phyloP scores from a whole-genome alignment of 768 basidiomycete species.

The Trametopsis cervina region DNA sequence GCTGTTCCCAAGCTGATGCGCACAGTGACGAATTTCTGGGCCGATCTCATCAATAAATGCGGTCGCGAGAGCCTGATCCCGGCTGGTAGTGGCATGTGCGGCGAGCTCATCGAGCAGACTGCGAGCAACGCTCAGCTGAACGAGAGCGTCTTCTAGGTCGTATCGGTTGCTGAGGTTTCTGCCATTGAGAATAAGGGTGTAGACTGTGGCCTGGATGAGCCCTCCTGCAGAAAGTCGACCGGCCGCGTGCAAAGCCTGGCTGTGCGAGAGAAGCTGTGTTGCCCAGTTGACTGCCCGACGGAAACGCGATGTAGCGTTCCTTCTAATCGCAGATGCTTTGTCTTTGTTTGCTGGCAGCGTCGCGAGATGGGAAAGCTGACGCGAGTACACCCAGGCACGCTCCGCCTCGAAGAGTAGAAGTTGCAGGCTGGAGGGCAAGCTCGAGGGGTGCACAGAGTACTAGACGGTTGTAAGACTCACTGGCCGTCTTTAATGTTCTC shows the following conservation, averaged over 20 bases:
- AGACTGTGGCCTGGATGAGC: constrained; percentile 65
- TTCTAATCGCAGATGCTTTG: constrained; percentile 51
- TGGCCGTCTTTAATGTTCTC: constrained; percentile 80
- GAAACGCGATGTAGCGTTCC: constrained; percentile 74
- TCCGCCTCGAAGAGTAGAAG: constrained; percentile 87
- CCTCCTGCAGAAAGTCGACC: constrained; percentile 48
- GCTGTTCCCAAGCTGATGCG: constrained; percentile 75
- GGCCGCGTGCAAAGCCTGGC: constrained; percentile 52
- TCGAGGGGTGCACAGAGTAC: too few species aligned
- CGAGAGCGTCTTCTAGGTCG: constrained; percentile 67
- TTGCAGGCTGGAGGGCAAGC: constrained; percentile 48
- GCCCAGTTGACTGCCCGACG: constrained; percentile 76
- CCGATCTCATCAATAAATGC: constrained; percentile 83
- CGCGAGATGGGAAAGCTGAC: constrained; percentile 58
- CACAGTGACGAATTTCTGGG: constrained; percentile 88
- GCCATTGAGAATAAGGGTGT: constrained; percentile 78
- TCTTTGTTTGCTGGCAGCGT: constrained; percentile 43
- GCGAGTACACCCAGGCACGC: constrained; percentile 86
- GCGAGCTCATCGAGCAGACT: constrained; percentile 65
- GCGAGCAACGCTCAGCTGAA: constrained; percentile 75
- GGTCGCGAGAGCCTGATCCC: constrained; percentile 82
- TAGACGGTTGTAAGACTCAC: too few species aligned
- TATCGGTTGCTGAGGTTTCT: constrained; percentile 73
- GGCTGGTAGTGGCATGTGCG: constrained; percentile 54
- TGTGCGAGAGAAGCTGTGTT: constrained; percentile 66